phyloP scores from a whole-genome alignment of 2,329 filamentous ascomycete genomes.

The Fusarium drepaniforme region DNA sequence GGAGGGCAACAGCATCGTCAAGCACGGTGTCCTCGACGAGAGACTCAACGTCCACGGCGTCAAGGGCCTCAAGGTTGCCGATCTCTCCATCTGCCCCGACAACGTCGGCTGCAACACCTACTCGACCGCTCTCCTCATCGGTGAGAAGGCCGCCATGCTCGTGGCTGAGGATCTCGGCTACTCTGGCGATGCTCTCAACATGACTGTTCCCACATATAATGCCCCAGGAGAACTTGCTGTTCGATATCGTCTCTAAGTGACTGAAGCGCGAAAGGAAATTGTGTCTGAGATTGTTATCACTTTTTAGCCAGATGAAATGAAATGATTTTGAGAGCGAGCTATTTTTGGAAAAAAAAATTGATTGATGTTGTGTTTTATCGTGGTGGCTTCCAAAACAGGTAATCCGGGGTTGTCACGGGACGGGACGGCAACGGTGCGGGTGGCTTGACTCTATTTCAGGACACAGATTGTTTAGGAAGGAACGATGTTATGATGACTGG shows the following conservation, averaged over 20 bases:
- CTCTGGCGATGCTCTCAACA: conserved; percentile 77
- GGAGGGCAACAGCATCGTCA: conserved; percentile 84
- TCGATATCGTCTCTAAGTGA: conserved; percentile 54
- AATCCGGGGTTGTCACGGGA: not conserved
- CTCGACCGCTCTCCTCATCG: conserved; percentile 47
- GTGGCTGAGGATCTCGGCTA: conserved; percentile 81
- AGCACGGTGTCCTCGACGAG: conserved; percentile 83
- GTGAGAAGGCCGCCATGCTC: conserved; percentile 64
- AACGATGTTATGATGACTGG: not conserved
- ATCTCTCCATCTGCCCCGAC: conserved; percentile 81
- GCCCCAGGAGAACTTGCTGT: conserved; percentile 63
- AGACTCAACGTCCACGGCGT: conserved; percentile 83
- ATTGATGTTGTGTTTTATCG: not conserved
- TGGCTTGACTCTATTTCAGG: not conserved
- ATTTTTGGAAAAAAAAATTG: not conserved
- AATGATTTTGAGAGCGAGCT: not conserved
- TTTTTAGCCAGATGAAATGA: not conserved
- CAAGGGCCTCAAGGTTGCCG: conserved; percentile 81
- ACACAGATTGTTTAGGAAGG: not conserved
- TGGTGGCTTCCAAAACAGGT: not conserved
- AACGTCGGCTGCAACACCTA: conserved; percentile 79
- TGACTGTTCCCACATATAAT: conserved; percentile 78
- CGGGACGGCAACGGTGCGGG: not conserved
- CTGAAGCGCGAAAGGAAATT: not conserved
- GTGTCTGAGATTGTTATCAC: not conserved